Percentiles rank a stretch among this genome's conserved stretches.
phyloP scores from a whole-genome alignment of 1,284 basidiomycete genomes.

The Pisolithus thermaeus region DNA sequence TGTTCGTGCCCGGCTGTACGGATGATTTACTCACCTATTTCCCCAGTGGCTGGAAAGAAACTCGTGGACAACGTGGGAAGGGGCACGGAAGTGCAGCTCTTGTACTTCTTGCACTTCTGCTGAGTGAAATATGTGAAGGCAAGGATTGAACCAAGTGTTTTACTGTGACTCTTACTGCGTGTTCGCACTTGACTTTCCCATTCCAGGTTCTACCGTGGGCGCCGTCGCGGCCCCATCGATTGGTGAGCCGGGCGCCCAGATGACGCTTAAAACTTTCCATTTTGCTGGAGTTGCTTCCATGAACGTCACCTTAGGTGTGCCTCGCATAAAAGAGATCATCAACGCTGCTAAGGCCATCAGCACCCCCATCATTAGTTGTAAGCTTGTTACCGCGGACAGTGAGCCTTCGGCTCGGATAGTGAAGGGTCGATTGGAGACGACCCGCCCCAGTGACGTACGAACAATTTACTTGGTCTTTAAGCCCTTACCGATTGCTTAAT shows the following conservation, averaged over 20 bases:
- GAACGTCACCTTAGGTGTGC: slow-evolving; percentile 99
- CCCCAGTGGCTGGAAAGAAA: slow-evolving; percentile 53
- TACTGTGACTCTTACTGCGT: not conserved
- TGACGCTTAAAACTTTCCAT: slow-evolving; percentile 99
- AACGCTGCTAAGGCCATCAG: slow-evolving; percentile 97
- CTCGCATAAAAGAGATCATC: slow-evolving; percentile 99
- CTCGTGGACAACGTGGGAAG: slow-evolving; percentile 88
- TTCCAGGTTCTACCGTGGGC: slow-evolving; percentile 87
- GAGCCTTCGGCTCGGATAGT: slow-evolving; percentile 95
- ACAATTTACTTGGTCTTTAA: not conserved
- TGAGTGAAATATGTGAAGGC: slow-evolving; percentile 91
- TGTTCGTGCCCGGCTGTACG: slow-evolving; percentile 13
- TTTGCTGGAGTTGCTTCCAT: slow-evolving; percentile 99
- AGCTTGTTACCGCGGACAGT: slow-evolving; percentile 78
- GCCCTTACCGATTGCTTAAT: slow-evolving; percentile 1
- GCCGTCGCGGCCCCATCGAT: slow-evolving; percentile 99
- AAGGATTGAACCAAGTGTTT: slow-evolving; percentile 84
- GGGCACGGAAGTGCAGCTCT: slow-evolving; percentile 80
- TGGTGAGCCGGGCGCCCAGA: slow-evolving; percentile 98
- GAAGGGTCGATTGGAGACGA: slow-evolving; percentile 95
- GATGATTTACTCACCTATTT: slow-evolving; percentile 1
- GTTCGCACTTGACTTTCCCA: slow-evolving; percentile 2
- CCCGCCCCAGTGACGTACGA: slow-evolving; percentile 84
- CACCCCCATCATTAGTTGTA: slow-evolving; percentile 97
- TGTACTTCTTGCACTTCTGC: slow-evolving; percentile 79